Evolutionary conservation across 176 grass and related monocot genomes (phyloP), one percentile per base, ranked within the genome.

Genomic region (Carex littledalei): DNA sequence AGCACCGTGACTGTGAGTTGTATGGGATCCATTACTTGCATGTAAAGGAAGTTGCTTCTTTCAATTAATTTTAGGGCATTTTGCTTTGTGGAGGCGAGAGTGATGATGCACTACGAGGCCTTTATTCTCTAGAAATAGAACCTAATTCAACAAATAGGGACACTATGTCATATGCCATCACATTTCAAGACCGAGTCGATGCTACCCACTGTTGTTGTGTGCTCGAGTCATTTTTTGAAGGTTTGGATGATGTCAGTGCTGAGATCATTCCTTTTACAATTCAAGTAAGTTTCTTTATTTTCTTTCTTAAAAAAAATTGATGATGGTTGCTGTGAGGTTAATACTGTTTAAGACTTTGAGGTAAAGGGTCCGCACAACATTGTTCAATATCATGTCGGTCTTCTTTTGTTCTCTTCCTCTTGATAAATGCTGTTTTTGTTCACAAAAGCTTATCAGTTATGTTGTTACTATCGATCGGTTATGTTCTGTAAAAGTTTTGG

Each of bases 151-250:
- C 24, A 79, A n/a, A 90, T 64, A 58, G 59, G 21, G 43, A 83
- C 45, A 29, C 61, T 50, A 6, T 43, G 59, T 89, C 88, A 45
- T 90, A 86, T 86, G 82, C 88, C 2, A 69, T 90, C 49, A 70
- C 78, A 53, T 90, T 90, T 83, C 35, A 90, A 86, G 88, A 84
- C 82, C 61, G 80, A 35, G 34, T 31, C 31, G 84, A 90, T 64
- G 88, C 79, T 18, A 84, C 69, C 49, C 86, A 90, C 16, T 90
- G 81, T 47, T 90, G 88, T 64, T 84, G 63, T 72, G 70, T 90
- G 66, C 22, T 90, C 13, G 85, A 90, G 59, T 79, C 84, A 63
- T 86, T 86, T 79, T 90, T 90, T 29, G 70, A 90, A 79, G 88
- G 79, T 67, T 63, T 90, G 62, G 71, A 82, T 69, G 88, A 90